Evolutionary conservation across 2,329 filamentous ascomycete genomes (phyloP), one percentile per base, ranked within the genome.

Genomic region (Graphilbum fragrans): DNA sequence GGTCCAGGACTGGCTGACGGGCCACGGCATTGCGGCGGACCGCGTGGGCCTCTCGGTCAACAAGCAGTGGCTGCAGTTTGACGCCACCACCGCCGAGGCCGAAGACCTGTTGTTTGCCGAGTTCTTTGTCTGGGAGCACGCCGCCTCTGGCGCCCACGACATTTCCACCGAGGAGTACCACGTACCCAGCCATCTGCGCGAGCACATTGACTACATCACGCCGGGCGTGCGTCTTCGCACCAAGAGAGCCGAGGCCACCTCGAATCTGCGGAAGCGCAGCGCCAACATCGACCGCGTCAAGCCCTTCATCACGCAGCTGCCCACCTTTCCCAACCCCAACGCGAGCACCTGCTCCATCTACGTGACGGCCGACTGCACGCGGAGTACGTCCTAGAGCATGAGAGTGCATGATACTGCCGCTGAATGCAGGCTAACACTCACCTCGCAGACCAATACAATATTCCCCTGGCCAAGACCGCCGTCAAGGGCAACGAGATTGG

Each of bases 161-260:
- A 39, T 43, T 36, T 43, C 41, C 25, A 39, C 37, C 18, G 25
- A 41, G 23, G 48, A 47, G 27, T 54, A 53, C 50, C 67, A 69
- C 45, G 54, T 74, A 4, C 70, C 70, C 2, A 56, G 58, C 19
- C 52, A 64, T 34, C 45, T 74, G 14, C 58, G 59, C 29, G 49
- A 59, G 17, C 67, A 73, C 43, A 59, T 75, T 39, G 70, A 74
- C 53, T 74, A 72, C 52, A 64, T 76, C 32, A 74, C 66, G 2
- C 71, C 71, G 0, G 70, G 69, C 8, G 62, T 71, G 46, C 69
- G 67, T 48, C 58, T 74, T 9, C 55, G 41, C 23, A 35, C 25
- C 11, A 17, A 31, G 27, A 25, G 35, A 3, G 20, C 25, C 25
- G 25, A 27, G 12, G 25, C 12, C 25, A 27, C 8, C 25, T 7